Evolutionary conservation across 306 rosid species (phyloP).

Genomic region (Neltuma alba): DNA sequence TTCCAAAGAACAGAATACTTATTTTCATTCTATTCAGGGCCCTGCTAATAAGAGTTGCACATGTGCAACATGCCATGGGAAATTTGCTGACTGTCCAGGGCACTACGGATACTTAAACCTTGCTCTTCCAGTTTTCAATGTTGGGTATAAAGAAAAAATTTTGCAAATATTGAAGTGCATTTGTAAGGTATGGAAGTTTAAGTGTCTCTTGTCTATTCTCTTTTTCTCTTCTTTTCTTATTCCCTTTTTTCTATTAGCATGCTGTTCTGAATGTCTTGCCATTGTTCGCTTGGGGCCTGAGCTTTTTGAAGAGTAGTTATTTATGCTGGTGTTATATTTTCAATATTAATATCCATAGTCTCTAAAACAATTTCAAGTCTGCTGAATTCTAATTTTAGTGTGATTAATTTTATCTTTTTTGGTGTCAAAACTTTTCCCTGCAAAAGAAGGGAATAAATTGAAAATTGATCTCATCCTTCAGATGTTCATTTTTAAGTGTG

Average conservation of each 20-base stretch:
- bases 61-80: constrained; percentile 82
- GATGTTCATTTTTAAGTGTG: constrained; percentile 7
- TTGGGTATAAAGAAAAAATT: constrained; percentile 58
- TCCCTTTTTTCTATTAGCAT: constrained; percentile 10
- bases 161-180: constrained; percentile 83
- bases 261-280: constrained; percentile 25
- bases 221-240: constrained; percentile 21
- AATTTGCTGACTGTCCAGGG: constrained; percentile 67
- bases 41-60: constrained; percentile 61
- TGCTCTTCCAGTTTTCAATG: constrained; percentile 76
- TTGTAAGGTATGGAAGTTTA: constrained; percentile 70
- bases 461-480: background rate
- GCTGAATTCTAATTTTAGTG: constrained; percentile 7
- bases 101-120: constrained; percentile 80
- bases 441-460: background rate
- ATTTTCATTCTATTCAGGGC: constrained; percentile 37
- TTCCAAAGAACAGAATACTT: background rate
- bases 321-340: background rate
- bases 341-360: background rate
- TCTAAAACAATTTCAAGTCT: constrained; percentile 17
- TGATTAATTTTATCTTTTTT: background rate
- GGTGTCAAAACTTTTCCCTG: background rate
- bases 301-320: constrained; percentile 25
- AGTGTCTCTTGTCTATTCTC: background rate
- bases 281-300: background rate